phyloP scores from a whole-genome alignment of 352 stramenopile species.

The Pythium coloratum region DNA sequence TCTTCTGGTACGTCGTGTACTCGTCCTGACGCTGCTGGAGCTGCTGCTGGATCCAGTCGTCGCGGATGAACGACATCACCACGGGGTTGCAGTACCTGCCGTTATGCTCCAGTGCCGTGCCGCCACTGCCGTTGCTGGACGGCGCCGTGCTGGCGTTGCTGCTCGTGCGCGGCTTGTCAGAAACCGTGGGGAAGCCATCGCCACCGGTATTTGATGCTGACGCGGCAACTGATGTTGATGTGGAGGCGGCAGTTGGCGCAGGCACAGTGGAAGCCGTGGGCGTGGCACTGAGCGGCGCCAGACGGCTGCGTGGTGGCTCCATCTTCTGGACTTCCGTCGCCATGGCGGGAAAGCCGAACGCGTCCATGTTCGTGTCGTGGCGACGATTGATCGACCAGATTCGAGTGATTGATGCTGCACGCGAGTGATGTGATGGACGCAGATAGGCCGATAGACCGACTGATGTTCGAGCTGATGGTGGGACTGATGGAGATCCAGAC shows the following conservation, averaged over 20 bases:
- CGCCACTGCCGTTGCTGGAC: background rate
- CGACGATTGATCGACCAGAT: background rate
- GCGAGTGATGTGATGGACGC: background rate
- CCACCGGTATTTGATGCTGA: background rate
- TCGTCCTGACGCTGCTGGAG: constrained; percentile 51
- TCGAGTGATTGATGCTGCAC: background rate
- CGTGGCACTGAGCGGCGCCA: background rate
- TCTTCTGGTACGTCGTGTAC: constrained; percentile 71
- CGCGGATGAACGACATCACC: constrained; percentile 83
- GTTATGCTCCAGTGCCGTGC: constrained; percentile 29
- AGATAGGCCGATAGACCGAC: too few species aligned
- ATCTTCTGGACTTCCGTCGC: constrained; percentile 28
- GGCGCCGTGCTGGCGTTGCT: constrained; percentile 9
- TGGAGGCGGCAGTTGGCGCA: background rate
- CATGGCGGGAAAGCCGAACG: constrained; percentile 25
- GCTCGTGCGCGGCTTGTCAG: background rate
- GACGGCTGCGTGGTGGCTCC: background rate
- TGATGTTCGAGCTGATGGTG: background rate
- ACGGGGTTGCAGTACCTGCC: constrained; percentile 79
- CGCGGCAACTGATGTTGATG: background rate
- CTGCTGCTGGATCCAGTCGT: constrained; percentile 88
- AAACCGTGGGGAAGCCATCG: background rate
- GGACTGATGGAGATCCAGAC: background rate
- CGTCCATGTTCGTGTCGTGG: constrained; percentile 19
- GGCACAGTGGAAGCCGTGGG: background rate